Base-by-base conservation (phyloP, 2,329 filamentous ascomycete genomes). In the Fusarium sp. region DNA sequence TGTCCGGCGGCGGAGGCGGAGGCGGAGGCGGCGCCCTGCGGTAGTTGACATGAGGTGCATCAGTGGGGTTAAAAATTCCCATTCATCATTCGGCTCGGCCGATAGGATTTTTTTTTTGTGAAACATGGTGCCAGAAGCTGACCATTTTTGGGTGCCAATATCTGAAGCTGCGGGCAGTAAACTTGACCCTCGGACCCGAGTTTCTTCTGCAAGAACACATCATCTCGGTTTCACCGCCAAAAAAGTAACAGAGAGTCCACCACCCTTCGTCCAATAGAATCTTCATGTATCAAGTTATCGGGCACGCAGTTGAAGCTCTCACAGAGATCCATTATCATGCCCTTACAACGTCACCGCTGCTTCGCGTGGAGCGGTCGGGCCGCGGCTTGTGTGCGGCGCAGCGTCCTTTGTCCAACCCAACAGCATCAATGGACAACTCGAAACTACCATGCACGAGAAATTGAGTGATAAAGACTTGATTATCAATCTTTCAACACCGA, bases 341-440 rank as follows among this genome's bases (percentile, higher is more conserved):
- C 71, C 10, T 83, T 75, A 5, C 75, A 76, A 47, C 22, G 82
- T 84, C 83, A 87, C 47, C 47, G 20, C 78, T 80, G 36, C 77
- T 70, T 54, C 79, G 80, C 64, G 76, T 29, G 25, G 35, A 78
- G 38, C 68, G 81, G 79, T 33, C 70, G 77, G 54, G 80, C 80
- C 66, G 82, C 82, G 2, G 80, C 79, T 8, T 85, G 85, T 11
- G 82, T 83, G 18, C 73, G 75, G 22, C 68, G 75, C 73, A 86
- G 79, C 54, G 80, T 4, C 22, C 78, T 56, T 74, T 76, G 69
- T 87, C 86, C 63, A 85, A 73, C 42, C 86, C 63, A 85, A 73
- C 42, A 80, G 79, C 56, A 63, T 25, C 42, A 10, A 47, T 47
- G 42, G 42, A 47, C 9, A 25, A 16, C 20, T 47, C 22, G n/a